phyloP scores from a whole-genome alignment of 139 green algal genomes.

The Ulvella scutata region DNA sequence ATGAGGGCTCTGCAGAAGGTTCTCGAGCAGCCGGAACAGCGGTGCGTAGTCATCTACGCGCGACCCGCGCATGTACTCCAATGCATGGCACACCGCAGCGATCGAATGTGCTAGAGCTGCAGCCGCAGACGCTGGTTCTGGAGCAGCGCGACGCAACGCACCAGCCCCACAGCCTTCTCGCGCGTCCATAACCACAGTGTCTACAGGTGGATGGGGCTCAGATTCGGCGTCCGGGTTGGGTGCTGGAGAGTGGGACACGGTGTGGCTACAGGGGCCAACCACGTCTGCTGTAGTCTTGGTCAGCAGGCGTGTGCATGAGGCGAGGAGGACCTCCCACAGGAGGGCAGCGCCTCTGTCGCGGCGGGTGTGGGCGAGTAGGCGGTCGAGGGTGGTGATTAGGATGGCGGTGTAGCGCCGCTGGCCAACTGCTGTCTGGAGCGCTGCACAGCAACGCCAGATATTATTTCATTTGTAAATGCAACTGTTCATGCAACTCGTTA shows the following conservation, averaged over 20 bases:
- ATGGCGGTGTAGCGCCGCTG: background rate
- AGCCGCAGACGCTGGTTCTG: background rate
- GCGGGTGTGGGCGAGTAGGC: background rate
- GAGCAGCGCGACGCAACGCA: too few relatives aligned
- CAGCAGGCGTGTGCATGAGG: background rate
- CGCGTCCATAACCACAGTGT: too few relatives aligned
- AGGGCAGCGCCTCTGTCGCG: background rate
- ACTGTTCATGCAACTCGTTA: background rate
- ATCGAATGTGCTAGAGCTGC: background rate
- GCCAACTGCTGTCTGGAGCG: background rate
- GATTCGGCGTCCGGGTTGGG: too few relatives aligned
- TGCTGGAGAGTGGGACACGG: too few relatives aligned
- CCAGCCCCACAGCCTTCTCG: too few relatives aligned
- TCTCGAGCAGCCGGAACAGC: background rate
- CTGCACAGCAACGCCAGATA: background rate
- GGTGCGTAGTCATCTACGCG: background rate
- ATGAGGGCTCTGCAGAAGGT: background rate
- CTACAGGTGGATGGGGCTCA: too few relatives aligned
- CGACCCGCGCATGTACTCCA: background rate
- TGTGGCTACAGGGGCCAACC: too few relatives aligned
- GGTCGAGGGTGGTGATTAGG: background rate
- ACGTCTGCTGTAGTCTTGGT: background rate
- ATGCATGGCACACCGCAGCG: background rate
- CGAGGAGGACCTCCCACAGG: background rate
- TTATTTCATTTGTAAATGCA: background rate